Conservation (phyloP, 805 yeast genomes). For the Candida ulmi region DNA sequence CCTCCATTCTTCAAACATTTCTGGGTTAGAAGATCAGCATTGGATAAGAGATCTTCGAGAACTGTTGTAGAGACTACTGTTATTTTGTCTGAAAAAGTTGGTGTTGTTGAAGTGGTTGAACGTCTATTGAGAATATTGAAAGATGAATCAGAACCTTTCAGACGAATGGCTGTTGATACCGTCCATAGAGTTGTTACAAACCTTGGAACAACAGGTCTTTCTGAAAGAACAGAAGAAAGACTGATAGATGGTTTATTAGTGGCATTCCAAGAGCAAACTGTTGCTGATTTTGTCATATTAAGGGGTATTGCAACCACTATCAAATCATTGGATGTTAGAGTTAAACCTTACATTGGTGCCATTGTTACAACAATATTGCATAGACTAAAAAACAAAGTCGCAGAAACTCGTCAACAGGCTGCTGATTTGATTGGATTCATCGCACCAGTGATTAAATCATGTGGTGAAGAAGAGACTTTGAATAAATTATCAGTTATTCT, state of each 20-base stretch:
- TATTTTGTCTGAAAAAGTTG: conserved; percentile 60
- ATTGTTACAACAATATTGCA: conserved; percentile 68
- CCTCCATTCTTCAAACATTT: conserved; percentile 62
- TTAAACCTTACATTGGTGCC: conserved; percentile 66
- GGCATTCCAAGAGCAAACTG: conserved; percentile 76
- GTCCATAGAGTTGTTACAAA: conserved; percentile 46
- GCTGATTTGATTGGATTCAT: conserved; percentile 68
- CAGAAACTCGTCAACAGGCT: conserved; percentile 76
- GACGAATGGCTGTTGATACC: conserved; percentile 75
- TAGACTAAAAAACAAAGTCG: conserved; percentile 63
- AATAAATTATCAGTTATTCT: conserved; percentile 68
- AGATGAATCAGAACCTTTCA: conserved; percentile 77
- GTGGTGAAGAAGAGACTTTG: conserved; percentile 59
- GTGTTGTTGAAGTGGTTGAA: conserved; percentile 55
- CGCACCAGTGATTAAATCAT: conserved; percentile 59
- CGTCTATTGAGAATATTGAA: conserved; percentile 53
- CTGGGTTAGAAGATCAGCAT: conserved; percentile 80
- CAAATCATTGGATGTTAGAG: conserved; percentile 54
- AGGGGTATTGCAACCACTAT: conserved; percentile 62
- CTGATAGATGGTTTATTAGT: conserved; percentile 75
- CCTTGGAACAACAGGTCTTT: conserved; percentile 54
- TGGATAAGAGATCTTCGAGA: conserved; percentile 51
- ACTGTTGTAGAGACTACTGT: conserved; percentile 71
- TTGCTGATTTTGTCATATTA: conserved; percentile 49
- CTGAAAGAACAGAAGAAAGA: conserved; percentile 52